Evolutionary conservation across 2,329 filamentous ascomycete species (phyloP), one percentile per base, ranked within the genome.

Genomic region (Aspergillus terreus): DNA sequence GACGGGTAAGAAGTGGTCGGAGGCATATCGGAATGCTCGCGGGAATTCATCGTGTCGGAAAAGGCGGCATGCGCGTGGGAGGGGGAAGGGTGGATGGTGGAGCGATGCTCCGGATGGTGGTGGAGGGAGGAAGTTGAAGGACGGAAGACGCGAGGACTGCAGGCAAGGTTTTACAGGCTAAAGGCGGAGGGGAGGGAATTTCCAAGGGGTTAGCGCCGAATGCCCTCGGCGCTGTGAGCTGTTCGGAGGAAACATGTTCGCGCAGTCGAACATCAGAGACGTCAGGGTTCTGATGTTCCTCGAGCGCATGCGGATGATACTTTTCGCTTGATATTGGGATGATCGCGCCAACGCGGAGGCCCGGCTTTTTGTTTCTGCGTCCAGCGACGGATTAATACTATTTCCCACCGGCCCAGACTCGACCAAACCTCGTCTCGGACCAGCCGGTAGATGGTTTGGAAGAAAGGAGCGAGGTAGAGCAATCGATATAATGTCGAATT

Each of bases 1-100:
- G 71, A 74, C 4, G 72, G 70, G 51, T 74, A 75, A n/a, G 72
- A 75, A n/a, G 67, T 64, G 23, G 66, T 66, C 61, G 71, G 67
- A 65, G 71, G 67, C 66, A 74, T 69, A 55, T 75, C 72, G 50
- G 68, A 66, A 50, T 72, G 70, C 50, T 75, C 71, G 59, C 71
- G 65, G 35, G 71, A 65, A 57, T 73, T 72, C 71, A 75, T 74
- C 38, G 53, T 53, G 50, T 46, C 50, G 33, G 25, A 40, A 56
- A 46, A 42, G 38, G 44, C 49, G 46, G 43, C 50, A 51, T 47
- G 55, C 55, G 47, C 43, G 35, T 35, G 50, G 25, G 44, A 44
- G 14, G 41, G 54, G 47, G 44, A 55, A 59, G 52, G 52, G 51
- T 60, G 61, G 60, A 58, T 57, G 58, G 51, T 52, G 62, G 59